Base-by-base conservation (phyloP, 495 filamentous ascomycete genomes). In the Penicillium taxi region DNA sequence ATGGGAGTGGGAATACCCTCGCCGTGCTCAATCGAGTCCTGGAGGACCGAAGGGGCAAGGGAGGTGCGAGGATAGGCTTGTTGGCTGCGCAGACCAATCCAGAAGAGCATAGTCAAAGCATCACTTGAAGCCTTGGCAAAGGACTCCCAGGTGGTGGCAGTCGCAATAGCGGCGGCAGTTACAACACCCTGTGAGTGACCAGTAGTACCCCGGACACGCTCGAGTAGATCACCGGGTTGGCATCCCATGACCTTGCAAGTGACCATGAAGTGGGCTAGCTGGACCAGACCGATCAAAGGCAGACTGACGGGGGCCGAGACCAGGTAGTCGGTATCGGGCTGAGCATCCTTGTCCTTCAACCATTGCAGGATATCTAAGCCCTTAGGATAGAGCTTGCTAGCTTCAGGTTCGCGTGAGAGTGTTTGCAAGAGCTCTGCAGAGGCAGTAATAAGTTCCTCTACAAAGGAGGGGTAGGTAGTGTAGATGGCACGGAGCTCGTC, bases 51-150 rank as follows among this genome's bases (percentile, higher is more conserved):
- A 1, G 93, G 93, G n/a, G 88, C 82, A 35, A 99, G 70, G 1
- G 93, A 96, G 2, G 93, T 96, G 34, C 80, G 78, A 29, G 93
- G 93, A 52, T 94, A 99, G 1, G 87, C 88, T 57, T 99, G 93
- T 55, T 99, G 93, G 58, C 90, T 95, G 46, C 93, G 84, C n/a
- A 89, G 77, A 45, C 93, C 93, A 46, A 99, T 96, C 93, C 91
- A 99, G 69, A 99, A 99, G n/a, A 99, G 82, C 41, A 93, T 82
- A 5, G 81, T 93, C 38, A 99, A 66, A 2, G 89, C 82, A 51
- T 83, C 74, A 34, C 73, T 81, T 22, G 86, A 72, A 21, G 81
- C 73, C 49, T 82, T 76, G 24, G 84, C 75, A 50, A 93, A 96
- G 2, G 82, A 83, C 41, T 93, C 84, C 93, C 93, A 96, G 28